phyloP scores from a whole-genome alignment of 2,329 filamentous ascomycete species.

The Claviceps purpurea region DNA sequence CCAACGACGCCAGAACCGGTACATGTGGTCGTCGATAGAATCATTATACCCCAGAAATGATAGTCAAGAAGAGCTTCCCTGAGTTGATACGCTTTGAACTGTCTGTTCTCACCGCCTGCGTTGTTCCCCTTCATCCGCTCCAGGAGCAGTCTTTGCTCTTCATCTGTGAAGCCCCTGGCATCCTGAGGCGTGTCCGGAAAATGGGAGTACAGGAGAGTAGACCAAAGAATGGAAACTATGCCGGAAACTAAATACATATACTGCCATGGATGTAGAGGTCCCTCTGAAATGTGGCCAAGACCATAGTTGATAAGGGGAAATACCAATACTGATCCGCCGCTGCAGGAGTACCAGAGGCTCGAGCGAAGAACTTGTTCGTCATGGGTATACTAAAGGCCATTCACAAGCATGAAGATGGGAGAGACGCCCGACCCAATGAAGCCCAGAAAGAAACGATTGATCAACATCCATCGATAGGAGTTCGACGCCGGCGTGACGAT shows the following conservation, averaged over 20 bases:
- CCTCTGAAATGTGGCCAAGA: conserved; percentile 17
- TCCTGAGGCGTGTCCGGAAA: conserved; percentile 18
- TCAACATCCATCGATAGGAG: conserved; percentile 19
- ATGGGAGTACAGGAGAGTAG: conserved; percentile 13
- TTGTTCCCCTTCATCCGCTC: conserved; percentile 17
- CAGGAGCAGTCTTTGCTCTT: conserved; percentile 12
- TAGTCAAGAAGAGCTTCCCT: conserved; percentile 15
- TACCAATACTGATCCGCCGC: conserved; percentile 22
- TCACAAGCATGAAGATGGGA: conserved; percentile 23
- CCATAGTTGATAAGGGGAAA: conserved; percentile 22
- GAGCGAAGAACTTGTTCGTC: conserved; percentile 18
- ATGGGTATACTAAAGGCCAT: conserved; percentile 26
- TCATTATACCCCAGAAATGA: conserved; percentile 16
- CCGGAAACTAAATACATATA: conserved; percentile 23
- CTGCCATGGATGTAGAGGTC: conserved; percentile 17
- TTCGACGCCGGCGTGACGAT: conserved; percentile 4
- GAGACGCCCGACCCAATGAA: conserved; percentile 20
- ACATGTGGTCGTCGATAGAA: conserved; percentile 17
- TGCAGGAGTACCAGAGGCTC: conserved; percentile 22
- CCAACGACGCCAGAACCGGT: conserved; percentile 17
- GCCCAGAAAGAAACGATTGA: conserved; percentile 23
- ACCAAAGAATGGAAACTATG: conserved; percentile 15
- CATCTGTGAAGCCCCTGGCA: conserved; percentile 17
- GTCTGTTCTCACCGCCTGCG: conserved; percentile 14
- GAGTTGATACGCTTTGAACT: conserved; percentile 16